Percentiles rank a stretch among this genome's conserved stretches.
Conservation (phyloP, 2,329 filamentous ascomycete genomes). For the Neurospora sp. region DNA sequence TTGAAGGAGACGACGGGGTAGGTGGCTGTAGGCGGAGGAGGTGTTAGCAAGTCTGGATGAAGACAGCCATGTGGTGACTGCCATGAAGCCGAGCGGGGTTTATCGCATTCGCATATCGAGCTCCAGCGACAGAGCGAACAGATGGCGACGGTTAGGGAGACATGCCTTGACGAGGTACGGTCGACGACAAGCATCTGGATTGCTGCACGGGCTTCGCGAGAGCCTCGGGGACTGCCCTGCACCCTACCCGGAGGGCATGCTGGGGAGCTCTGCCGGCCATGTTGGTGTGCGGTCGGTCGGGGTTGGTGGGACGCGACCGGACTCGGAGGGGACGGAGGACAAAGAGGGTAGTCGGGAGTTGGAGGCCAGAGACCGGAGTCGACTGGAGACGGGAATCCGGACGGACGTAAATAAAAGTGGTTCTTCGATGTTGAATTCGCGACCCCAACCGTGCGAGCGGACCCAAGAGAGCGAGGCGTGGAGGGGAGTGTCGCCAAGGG, state of each 20-base stretch:
- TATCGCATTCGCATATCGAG: background rate
- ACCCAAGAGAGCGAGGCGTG: background rate
- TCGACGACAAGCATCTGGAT: conserved; percentile 17
- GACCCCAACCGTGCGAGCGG: background rate
- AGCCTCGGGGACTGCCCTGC: conserved; percentile 10
- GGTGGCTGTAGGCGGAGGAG: conserved; percentile 10
- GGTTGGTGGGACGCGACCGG: background rate
- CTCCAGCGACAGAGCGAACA: background rate
- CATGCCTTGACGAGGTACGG: conserved; percentile 13
- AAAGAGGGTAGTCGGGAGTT: background rate
- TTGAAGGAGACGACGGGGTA: conserved; percentile 34
- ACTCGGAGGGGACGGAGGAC: background rate
- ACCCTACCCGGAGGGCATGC: conserved; percentile 16
- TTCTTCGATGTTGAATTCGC: background rate
- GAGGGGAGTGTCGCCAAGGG: background rate
- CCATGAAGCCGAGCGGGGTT: background rate
- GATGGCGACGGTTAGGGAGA: background rate
- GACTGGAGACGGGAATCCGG: background rate
- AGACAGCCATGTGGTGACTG: background rate
- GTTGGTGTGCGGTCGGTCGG: conserved; percentile 1
- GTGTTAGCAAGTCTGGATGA: background rate
- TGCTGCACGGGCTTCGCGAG: conserved; percentile 5
- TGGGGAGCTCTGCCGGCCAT: conserved; percentile 17
- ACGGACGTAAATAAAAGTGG: conserved; percentile 2
- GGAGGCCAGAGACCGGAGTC: background rate